Evolutionary conservation across 2,329 filamentous ascomycete genomes (phyloP).

Genomic region (Fusarium ramigenum): DNA sequence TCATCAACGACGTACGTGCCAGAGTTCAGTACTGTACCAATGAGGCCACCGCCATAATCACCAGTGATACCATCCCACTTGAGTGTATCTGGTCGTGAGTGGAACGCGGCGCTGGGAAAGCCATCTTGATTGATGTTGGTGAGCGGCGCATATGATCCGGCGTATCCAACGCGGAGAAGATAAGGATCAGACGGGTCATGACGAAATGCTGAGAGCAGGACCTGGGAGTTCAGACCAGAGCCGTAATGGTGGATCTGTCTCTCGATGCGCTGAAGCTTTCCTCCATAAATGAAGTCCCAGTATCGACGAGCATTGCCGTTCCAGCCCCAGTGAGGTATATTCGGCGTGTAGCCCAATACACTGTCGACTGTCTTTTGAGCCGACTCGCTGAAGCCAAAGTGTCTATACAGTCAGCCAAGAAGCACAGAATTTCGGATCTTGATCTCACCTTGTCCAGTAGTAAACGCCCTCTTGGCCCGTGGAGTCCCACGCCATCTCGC

Average conservation of each 20-base stretch:
- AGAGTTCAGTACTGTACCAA: constrained; percentile 61
- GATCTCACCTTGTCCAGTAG: constrained; percentile 60
- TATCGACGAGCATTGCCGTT: constrained; percentile 69
- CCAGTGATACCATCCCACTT: constrained; percentile 66
- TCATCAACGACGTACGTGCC: constrained; percentile 60
- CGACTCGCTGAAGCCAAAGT: constrained; percentile 59
- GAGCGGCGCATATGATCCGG: constrained; percentile 61
- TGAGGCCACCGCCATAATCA: constrained; percentile 65
- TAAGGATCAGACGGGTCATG: constrained; percentile 57
- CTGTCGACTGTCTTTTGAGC: constrained; percentile 61
- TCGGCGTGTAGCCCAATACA: constrained; percentile 66
- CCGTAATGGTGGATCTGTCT: constrained; percentile 67
- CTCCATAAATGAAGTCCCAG: constrained; percentile 65
- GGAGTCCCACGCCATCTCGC: constrained; percentile 71
- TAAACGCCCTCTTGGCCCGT: constrained; percentile 71
- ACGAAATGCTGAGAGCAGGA: constrained; percentile 62
- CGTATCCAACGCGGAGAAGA: constrained; percentile 63
- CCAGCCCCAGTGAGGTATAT: constrained; percentile 69
- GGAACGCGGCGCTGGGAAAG: constrained; percentile 64
- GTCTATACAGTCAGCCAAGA: constrained; percentile 40
- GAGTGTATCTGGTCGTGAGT: constrained; percentile 65
- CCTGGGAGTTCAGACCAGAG: constrained; percentile 65
- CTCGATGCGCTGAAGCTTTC: constrained; percentile 55
- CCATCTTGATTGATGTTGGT: constrained; percentile 65
- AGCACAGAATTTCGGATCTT: fast-evolving